Evolutionary conservation across 352 stramenopile species (phyloP), one percentile per base, ranked within the genome.

Genomic region (Globisporangium cylindrosporum): DNA sequence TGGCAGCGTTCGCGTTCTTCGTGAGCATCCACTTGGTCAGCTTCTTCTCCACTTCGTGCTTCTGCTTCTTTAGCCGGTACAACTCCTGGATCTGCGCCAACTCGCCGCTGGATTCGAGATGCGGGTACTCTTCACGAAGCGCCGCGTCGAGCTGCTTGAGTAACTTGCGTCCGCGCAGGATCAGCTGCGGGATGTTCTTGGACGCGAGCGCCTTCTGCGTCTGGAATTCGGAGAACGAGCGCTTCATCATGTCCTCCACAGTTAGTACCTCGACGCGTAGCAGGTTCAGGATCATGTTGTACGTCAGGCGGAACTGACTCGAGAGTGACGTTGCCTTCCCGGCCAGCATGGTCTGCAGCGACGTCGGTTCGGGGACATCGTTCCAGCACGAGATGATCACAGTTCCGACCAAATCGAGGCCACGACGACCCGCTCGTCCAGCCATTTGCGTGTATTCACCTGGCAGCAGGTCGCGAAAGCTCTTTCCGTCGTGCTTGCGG

Each of bases 221-320:
- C 54, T 97, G 93, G 74, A 98, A 98, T 75, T 99, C 94, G 24
- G 93, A 97, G 67, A 98, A 99, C 9, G 87, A 97, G n/a, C 92
- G 81, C 76, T 98, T 99, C 76, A 99, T 99, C 97, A 99, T 99
- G 64, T 97, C 92, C 70, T 97, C 89, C 36, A 98, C 84, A 1
- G 80, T 97, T 48, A 97, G 69, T 18, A 93, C 88, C 54, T 95
- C 88, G 49, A 95, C 88, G 46, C 97, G 92, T 29, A 99, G 77
- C 15, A 99, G 74, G 75, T 98, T 99, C 64, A 99, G 78, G 66
- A 99, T 98, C 97, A 99, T 99, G 64, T 97, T 98, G 78, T 99
- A 99, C n/a, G 95, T 99, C 63, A 99, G 76, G 8, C 97, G 86
- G 81, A 99, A 99, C 79, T 99, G 95, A 65, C 93, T 99, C 59